Percentiles rank a stretch among this genome's conserved stretches.
Conservation (phyloP, 1,284 basidiomycete species). For the Cryptococcus neoformans region DNA sequence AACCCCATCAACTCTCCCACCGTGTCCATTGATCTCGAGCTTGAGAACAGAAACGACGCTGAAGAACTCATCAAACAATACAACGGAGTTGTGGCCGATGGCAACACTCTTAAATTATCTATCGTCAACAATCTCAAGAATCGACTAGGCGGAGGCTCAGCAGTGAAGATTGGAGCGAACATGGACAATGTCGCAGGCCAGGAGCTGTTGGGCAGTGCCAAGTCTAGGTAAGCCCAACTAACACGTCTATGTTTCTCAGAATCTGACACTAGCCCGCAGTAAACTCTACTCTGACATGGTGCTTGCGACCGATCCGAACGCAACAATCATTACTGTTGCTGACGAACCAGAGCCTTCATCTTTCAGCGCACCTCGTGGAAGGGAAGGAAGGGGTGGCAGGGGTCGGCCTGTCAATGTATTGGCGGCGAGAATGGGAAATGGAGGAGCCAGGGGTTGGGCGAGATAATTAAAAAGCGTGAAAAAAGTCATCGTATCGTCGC, state of each 20-base stretch:
- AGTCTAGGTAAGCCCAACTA: conserved; percentile 8
- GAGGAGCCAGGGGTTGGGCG: conserved; percentile 51
- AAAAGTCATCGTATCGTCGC: conserved; percentile 69
- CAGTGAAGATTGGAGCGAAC: background rate
- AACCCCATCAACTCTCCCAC: conserved; percentile 31
- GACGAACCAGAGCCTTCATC: conserved; percentile 53
- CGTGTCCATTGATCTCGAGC: conserved; percentile 67
- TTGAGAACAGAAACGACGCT: conserved; percentile 64
- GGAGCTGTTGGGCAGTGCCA: conserved; percentile 6
- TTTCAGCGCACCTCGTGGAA: conserved; percentile 68
- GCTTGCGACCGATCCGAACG: conserved; percentile 63
- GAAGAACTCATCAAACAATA: conserved; percentile 67
- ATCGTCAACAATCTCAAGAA: conserved; percentile 55
- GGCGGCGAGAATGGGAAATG: background rate
- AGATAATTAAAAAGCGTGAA: too few relatives aligned
- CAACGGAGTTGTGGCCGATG: conserved; percentile 75
- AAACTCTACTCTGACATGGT: conserved; percentile 82
- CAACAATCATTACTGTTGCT: conserved; percentile 58
- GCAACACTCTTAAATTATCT: conserved; percentile 64
- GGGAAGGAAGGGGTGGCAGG: conserved; percentile 74
- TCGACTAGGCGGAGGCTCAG: conserved; percentile 31
- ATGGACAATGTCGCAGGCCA: background rate
- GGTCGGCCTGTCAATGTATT: background rate
- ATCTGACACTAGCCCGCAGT: conserved; percentile 47
- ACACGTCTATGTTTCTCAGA: background rate